phyloP scores from a whole-genome alignment of 108 stramenopile species.

The Cyclotella sp. region DNA sequence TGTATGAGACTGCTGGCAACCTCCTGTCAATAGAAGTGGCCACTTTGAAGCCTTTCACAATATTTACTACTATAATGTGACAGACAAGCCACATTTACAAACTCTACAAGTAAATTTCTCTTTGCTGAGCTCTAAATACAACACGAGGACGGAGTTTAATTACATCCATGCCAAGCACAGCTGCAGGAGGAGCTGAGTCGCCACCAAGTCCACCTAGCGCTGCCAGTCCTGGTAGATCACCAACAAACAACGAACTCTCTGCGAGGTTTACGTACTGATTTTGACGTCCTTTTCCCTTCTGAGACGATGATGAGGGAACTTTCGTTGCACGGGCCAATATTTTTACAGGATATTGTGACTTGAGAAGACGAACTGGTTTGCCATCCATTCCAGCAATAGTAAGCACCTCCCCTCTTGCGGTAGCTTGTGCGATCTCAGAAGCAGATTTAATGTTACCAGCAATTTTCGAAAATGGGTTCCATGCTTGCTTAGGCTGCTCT shows the following conservation, averaged over 20 bases:
- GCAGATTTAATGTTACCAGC: conserved; percentile 59
- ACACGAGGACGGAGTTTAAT: conserved; percentile 57
- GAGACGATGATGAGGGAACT: conserved; percentile 20
- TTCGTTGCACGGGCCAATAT: conserved; percentile 30
- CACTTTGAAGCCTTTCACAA: too few species aligned
- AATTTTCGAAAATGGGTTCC: conserved; percentile 68
- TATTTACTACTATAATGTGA: too few species aligned
- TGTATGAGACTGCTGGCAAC: too few species aligned
- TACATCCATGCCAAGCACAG: conserved; percentile 83
- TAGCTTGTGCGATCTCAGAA: conserved; percentile 58
- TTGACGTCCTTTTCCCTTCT: conserved; percentile 6
- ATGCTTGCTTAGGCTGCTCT: conserved; percentile 24
- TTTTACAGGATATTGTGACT: conserved; percentile 33
- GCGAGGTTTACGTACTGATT: conserved; percentile 32
- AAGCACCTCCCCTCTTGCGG: conserved; percentile 61
- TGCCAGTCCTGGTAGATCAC: conserved; percentile 78
- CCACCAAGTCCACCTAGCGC: conserved; percentile 72
- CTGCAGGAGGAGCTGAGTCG: conserved; percentile 68
- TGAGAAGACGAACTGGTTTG: conserved; percentile 55
- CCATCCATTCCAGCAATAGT: conserved; percentile 61
- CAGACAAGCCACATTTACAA: not conserved
- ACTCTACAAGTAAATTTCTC: conserved; percentile 69
- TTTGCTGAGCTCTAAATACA: conserved; percentile 60
- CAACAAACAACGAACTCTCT: conserved; percentile 57
- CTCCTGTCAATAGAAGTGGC: too few species aligned